A percentile compares a stretch with the other conserved stretches of the same genome.
These are phyloP conservation scores for Trichoderma sp. DNA, from an alignment of 2,329 filamentous ascomycete species.

Conservation along the genomic window DNA sequence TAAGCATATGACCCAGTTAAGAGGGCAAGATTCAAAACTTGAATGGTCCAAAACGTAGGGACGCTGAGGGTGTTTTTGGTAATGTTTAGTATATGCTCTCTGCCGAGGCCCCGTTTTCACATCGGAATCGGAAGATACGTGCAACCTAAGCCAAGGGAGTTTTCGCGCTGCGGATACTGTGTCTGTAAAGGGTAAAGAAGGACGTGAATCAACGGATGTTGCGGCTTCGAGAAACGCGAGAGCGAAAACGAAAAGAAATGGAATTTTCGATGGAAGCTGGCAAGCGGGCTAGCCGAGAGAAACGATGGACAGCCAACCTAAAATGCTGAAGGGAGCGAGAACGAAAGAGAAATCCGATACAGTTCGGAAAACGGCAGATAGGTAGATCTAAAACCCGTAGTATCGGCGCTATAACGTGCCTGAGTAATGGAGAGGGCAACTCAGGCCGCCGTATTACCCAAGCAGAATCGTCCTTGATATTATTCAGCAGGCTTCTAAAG, in stretches of 20 bases:
- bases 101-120: background rate
- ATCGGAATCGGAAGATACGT: background rate
- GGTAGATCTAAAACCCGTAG: background rate
- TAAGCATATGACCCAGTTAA: background rate
- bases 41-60: background rate
- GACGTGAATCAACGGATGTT: background rate
- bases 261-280: background rate
- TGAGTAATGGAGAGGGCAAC: conserved; percentile 5
- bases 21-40: background rate
- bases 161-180: background rate
- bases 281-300: background rate
- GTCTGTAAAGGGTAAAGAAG: background rate
- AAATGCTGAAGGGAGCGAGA: background rate
- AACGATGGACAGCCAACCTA: background rate
- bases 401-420: background rate
- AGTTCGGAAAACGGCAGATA: background rate
- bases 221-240: background rate
- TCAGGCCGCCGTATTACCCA: background rate
- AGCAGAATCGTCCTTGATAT: conserved; percentile 4
- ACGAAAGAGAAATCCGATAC: background rate
- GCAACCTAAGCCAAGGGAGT: background rate
- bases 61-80: background rate
- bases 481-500: conserved; percentile 1
- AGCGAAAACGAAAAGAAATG: background rate
- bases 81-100: background rate